Conservation (phyloP, 208 protist genomes). For the Leptomonas seymouri region DNA sequence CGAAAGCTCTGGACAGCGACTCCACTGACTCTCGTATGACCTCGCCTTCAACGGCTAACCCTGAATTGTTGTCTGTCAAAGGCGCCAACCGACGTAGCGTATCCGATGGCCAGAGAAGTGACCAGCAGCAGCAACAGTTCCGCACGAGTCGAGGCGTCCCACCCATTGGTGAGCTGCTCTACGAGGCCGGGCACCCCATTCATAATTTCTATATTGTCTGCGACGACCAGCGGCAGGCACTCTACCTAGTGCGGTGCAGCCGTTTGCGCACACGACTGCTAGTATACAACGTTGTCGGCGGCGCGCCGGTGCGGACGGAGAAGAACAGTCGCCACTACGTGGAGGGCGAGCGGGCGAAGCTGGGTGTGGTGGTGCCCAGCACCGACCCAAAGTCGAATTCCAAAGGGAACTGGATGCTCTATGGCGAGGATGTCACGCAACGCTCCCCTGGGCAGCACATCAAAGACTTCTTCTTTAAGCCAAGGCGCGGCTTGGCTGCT, state of each 20-base stretch:
- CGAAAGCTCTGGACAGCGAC: background rate
- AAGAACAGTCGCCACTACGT: constrained; percentile 42
- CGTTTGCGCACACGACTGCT: constrained; percentile 52
- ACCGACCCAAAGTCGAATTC: constrained; percentile 9
- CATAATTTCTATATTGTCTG: constrained; percentile 64
- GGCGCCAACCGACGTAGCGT: background rate
- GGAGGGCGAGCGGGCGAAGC: constrained; percentile 37
- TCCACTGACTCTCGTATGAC: background rate
- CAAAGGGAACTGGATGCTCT: constrained; percentile 45
- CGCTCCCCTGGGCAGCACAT: constrained; percentile 11
- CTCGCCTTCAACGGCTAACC: constrained; percentile 6
- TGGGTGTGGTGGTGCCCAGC: constrained; percentile 49
- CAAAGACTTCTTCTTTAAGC: constrained; percentile 20
- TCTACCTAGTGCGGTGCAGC: constrained; percentile 55
- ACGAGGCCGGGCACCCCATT: constrained; percentile 61
- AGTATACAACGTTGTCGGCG: constrained; percentile 51
- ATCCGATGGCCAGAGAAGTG: background rate
- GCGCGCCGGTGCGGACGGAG: constrained; percentile 44
- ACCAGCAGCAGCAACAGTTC: background rate
- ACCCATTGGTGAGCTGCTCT: constrained; percentile 52
- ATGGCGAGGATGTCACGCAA: constrained; percentile 31
- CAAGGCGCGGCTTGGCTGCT: background rate
- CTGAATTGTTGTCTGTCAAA: background rate
- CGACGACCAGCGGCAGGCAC: constrained; percentile 49
- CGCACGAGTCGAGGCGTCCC: background rate